Evolutionary conservation across 192 early-diverging fungal genomes (phyloP), one percentile per base, ranked within the genome.

Genomic region (Dissophora ornata): DNA sequence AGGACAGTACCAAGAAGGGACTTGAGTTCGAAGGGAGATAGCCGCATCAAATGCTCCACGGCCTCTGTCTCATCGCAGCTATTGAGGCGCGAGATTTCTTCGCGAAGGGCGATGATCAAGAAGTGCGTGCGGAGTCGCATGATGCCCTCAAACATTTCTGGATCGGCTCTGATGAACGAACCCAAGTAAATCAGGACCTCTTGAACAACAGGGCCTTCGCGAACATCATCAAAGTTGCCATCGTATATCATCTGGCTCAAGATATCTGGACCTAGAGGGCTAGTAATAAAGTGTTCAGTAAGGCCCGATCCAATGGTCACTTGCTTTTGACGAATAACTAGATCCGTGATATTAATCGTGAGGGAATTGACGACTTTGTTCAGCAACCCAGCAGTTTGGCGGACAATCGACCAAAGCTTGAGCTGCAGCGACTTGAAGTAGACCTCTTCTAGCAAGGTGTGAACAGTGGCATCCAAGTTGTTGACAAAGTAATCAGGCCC

Each of bases 151-250:
- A 96, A 96, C 70, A 93, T 81, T 7, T 64, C 62, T 0, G 91
- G 89, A 9, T 81, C 77, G 19, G 87, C 83, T 5, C 90, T 85
- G 24, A 94, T 90, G 36, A 96, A 84, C 8, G 86, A 89, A 8
- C 92, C 93, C 10, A 94, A 80, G 53, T 91, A 93, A 16, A 90
- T 93, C n/a, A 96, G 81, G 28, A 96, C 83, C 83, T 96, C 94
- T 55, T 94, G 92, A 1, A 94, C 91, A 0, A 96, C 82, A 7
- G 93, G 90, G 0, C 88, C 92, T 60, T 96, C 94, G 45, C 94
- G 90, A 2, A 91, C 86, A 75, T 95, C 93, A 57, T 90, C 91
- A 45, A 82, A 83, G 67, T 86, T 86, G 41, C 44, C 74, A 24
- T 85, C 85, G 38, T 82, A 87, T 46, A 96, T 89, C 68, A 93